Evolutionary conservation across 2,329 filamentous ascomycete species (phyloP).

Genomic region (Drechslera avenae): DNA sequence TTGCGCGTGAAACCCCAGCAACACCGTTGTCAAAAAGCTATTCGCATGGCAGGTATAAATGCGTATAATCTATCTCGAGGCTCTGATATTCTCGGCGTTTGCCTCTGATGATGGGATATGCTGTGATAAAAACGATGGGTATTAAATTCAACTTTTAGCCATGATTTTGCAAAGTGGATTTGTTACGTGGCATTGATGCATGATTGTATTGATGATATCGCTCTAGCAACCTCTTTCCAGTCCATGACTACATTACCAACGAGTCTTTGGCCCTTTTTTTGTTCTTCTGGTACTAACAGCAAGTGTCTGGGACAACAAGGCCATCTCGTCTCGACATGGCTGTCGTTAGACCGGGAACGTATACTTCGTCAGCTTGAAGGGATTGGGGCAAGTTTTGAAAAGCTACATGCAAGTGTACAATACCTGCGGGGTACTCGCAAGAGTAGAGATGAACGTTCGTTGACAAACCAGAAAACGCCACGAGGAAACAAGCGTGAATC

Average conservation of each 20-base stretch:
- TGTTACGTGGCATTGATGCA: too few species aligned
- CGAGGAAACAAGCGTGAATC: background rate
- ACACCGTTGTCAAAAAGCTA: too few species aligned
- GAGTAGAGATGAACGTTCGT: background rate
- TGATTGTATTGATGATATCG: background rate
- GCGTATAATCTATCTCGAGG: too few species aligned
- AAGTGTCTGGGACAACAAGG: background rate
- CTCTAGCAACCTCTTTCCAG: background rate
- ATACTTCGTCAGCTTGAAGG: background rate
- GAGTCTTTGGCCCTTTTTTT: background rate
- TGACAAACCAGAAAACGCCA: background rate
- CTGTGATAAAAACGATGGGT: too few species aligned
- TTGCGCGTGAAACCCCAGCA: too few species aligned
- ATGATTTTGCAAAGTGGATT: too few species aligned
- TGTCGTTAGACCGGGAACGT: background rate
- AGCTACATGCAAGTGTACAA: background rate
- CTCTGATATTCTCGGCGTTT: too few species aligned
- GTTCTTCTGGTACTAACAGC: background rate
- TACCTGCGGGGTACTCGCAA: background rate
- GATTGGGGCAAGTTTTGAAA: background rate
- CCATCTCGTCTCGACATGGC: background rate
- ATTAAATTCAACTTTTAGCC: too few species aligned
- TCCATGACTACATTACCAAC: background rate
- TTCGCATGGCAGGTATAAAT: too few species aligned
- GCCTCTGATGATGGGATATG: too few species aligned